Evolutionary conservation across 345 rosid genomes (phyloP).

Genomic region (Moringa oleifera): DNA sequence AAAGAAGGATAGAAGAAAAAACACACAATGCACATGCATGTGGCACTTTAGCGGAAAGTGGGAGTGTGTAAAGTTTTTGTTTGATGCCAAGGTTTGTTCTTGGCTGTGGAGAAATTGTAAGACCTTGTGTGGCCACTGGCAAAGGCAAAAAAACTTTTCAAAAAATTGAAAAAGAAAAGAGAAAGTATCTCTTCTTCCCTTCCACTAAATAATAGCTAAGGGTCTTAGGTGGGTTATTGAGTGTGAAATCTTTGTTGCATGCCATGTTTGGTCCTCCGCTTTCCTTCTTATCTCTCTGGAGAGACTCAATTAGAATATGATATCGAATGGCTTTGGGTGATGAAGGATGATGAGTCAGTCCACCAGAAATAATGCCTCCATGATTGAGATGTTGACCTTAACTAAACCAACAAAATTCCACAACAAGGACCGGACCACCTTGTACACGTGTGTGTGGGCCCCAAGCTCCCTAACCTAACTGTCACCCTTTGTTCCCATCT

Average conservation of each 20-base stretch:
- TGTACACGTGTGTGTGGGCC: constrained; percentile 55
- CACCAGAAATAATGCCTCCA: constrained; percentile 47
- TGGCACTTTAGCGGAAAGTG: background rate
- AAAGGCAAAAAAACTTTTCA: constrained; percentile 11
- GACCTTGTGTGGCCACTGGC: constrained; percentile 26
- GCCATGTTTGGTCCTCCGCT: no score
- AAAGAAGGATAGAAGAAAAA: no score
- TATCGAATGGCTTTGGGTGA: constrained; percentile 17
- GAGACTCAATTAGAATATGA: constrained; percentile 1
- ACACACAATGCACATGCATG: background rate
- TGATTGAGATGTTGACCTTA: constrained; percentile 64
- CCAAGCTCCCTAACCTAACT: constrained; percentile 30
- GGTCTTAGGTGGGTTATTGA: constrained; percentile 18
- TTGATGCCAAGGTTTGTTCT: constrained; percentile 13
- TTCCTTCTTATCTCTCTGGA: constrained; percentile 16
- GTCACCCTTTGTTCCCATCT: constrained; percentile 15
- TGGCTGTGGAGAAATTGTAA: constrained; percentile 9
- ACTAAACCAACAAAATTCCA: constrained; percentile 34
- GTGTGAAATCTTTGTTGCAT: constrained; percentile 35
- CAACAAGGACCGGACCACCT: constrained; percentile 25
- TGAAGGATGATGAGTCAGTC: constrained; percentile 26
- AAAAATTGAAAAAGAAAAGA: no score
- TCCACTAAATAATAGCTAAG: no score
- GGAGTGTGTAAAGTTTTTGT: constrained; percentile 7
- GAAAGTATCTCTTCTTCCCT: no score